A percentile compares a stretch with the other conserved stretches of the same genome.
phyloP scores from a whole-genome alignment of 768 basidiomycete species.

The Cubamyces lactineus region DNA sequence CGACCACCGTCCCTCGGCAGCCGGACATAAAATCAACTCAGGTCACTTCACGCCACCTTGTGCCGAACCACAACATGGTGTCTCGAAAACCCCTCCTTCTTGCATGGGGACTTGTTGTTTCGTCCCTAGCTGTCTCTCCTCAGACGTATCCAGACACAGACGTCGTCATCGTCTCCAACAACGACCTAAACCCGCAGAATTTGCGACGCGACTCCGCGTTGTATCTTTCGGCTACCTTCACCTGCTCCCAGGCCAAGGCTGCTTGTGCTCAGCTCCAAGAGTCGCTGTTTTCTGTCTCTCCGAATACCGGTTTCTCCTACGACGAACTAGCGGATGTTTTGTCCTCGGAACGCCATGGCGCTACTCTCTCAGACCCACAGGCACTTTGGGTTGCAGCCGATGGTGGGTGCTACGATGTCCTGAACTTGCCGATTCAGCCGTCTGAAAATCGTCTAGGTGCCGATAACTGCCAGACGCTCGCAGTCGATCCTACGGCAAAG shows the following conservation, averaged over 20 bases:
- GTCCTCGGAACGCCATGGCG: conserved; percentile 9
- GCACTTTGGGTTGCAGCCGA: not conserved
- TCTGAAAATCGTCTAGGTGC: not conserved
- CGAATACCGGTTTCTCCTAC: conserved; percentile 1
- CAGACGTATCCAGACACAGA: conserved; percentile 7
- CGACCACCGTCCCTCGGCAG: not conserved
- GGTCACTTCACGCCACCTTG: not conserved
- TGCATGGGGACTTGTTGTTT: not conserved
- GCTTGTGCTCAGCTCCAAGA: conserved; percentile 13
- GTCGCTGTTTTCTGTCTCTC: conserved; percentile 4
- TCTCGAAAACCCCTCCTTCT: not conserved
- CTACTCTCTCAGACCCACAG: not conserved
- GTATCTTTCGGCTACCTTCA: not conserved
- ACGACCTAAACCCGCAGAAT: conserved; percentile 15
- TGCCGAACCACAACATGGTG: not conserved
- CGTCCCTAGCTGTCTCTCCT: not conserved
- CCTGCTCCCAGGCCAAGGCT: not conserved
- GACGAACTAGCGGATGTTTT: conserved; percentile 1
- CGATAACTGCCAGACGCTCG: not conserved
- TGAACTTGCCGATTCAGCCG: no score
- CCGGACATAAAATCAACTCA: not conserved
- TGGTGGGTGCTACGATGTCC: not conserved
- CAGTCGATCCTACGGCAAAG: not conserved
- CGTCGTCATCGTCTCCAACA: conserved; percentile 13
- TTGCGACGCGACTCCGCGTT: conserved; percentile 2